These are phyloP conservation scores for Calonectria montana DNA, from an alignment of 2,329 filamentous ascomycete genomes.

Conservation along the genomic window DNA sequence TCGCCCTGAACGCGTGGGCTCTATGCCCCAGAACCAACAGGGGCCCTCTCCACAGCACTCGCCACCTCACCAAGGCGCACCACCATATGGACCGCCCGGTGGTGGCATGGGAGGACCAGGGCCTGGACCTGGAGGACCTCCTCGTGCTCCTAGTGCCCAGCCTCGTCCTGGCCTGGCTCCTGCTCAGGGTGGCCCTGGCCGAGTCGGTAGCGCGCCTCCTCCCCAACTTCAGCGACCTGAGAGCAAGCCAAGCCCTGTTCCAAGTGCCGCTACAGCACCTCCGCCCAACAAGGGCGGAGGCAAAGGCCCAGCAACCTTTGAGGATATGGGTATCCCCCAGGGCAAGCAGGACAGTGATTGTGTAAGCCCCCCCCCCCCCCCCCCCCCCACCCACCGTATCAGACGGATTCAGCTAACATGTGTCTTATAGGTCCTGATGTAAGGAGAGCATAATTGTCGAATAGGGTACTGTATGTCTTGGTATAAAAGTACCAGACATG, in stretches of 20 bases:
- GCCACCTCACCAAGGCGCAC: slow-evolving; percentile 10
- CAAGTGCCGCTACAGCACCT: slow-evolving; percentile 49
- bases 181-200: slow-evolving; percentile 37
- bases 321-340: slow-evolving; percentile 95
- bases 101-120: slow-evolving; percentile 9
- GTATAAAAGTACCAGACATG: background rate
- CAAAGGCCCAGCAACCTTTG: slow-evolving; percentile 94
- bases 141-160: slow-evolving; percentile 39
- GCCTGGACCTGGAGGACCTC: slow-evolving; percentile 23
- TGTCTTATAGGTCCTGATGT: slow-evolving; percentile 42
- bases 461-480: background rate
- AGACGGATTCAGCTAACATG: slow-evolving; percentile 10
- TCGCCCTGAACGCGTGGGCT: slow-evolving; percentile 48
- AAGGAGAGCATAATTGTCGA: slow-evolving; percentile 8
- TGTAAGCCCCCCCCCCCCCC: slow-evolving; percentile 74
- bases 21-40: slow-evolving; percentile 38
- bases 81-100: slow-evolving; percentile 9
- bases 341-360: slow-evolving; percentile 90
- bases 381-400: too few relatives aligned
- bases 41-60: slow-evolving; percentile 17
- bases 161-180: slow-evolving; percentile 34
- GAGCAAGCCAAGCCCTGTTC: slow-evolving; percentile 44
- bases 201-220: slow-evolving; percentile 53
- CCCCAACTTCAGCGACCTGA: slow-evolving; percentile 44
- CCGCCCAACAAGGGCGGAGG: slow-evolving; percentile 49